phyloP scores from a whole-genome alignment of 2,329 filamentous ascomycete species.

The Colletotrichum theobromicola region DNA sequence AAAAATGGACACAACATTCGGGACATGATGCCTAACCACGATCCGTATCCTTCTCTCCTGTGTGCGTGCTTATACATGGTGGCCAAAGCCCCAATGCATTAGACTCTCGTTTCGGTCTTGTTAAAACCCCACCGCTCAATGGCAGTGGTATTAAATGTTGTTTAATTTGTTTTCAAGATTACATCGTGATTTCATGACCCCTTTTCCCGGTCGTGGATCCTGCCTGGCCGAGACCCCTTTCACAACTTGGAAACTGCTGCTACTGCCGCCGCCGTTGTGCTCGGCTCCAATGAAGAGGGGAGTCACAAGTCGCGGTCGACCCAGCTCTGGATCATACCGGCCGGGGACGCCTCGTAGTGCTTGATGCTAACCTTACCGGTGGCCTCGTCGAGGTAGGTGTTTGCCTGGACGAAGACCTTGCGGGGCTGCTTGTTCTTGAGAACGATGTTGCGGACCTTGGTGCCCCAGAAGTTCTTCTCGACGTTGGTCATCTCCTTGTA shows the following conservation, averaged over 20 bases:
- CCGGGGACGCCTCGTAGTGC: slow-evolving; percentile 83
- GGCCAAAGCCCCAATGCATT: neutral
- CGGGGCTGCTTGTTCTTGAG: slow-evolving; percentile 80
- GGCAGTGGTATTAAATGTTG: neutral
- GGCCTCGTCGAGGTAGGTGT: slow-evolving; percentile 74
- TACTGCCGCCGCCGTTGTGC: neutral
- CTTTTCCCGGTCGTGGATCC: neutral
- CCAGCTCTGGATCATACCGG: slow-evolving; percentile 86
- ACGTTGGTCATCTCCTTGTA: slow-evolving; percentile 87
- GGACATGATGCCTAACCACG: neutral
- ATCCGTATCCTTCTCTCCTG: neutral
- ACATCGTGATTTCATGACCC: neutral
- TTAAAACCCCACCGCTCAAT: neutral
- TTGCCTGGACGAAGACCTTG: slow-evolving; percentile 94
- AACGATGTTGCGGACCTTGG: slow-evolving; percentile 77
- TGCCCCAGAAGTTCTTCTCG: slow-evolving; percentile 81
- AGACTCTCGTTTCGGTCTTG: neutral
- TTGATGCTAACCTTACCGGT: slow-evolving; percentile 76
- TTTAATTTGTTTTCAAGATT: neutral
- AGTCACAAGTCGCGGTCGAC: slow-evolving; percentile 58
- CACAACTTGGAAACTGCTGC: neutral
- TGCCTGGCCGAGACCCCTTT: neutral
- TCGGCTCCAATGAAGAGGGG: neutral
- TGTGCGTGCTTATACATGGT: neutral
- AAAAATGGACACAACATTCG: neutral